Percentiles rank a stretch among this genome's conserved stretches.
phyloP scores from a whole-genome alignment of 495 filamentous ascomycete genomes.

The Hypoxylon lenormandii region DNA sequence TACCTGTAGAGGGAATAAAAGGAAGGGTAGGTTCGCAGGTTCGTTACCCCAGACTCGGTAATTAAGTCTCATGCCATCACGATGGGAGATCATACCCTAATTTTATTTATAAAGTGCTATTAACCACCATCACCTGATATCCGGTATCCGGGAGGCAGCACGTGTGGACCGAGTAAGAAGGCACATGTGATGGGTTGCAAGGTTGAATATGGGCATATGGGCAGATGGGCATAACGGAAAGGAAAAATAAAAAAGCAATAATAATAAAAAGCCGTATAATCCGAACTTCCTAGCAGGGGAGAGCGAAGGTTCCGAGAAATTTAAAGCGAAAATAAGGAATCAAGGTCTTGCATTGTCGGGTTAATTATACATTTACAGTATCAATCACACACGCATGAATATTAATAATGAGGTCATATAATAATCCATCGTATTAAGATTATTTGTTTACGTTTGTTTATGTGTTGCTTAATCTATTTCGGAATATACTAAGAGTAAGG shows the following conservation, averaged over 20 bases:
- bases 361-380: too few species aligned
- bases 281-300: conserved; percentile 16
- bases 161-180: conserved; percentile 28
- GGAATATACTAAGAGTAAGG: conserved; percentile 22
- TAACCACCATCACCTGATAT: conserved; percentile 26
- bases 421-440: conserved; percentile 45
- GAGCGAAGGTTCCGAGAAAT: conserved; percentile 6
- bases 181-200: conserved; percentile 37
- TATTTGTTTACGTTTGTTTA: conserved; percentile 48
- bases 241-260: not conserved
- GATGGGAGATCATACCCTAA: conserved; percentile 20
- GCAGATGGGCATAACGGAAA: conserved; percentile 16
- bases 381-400: conserved; percentile 36
- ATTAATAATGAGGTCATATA: conserved; percentile 44
- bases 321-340: conserved; percentile 14
- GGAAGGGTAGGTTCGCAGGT: too few species aligned
- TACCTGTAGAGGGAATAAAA: not conserved
- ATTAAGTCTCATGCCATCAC: conserved; percentile 20
- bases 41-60: conserved; percentile 17
- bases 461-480: conserved; percentile 36
- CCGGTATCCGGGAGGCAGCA: conserved; percentile 30
- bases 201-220: conserved; percentile 23
- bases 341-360: not conserved
- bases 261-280: conserved; percentile 20
- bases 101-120: conserved; percentile 35